Evolutionary conservation across 2,329 filamentous ascomycete species (phyloP), one percentile per base, ranked within the genome.

Genomic region (Colletotrichum gloeosporioides): DNA sequence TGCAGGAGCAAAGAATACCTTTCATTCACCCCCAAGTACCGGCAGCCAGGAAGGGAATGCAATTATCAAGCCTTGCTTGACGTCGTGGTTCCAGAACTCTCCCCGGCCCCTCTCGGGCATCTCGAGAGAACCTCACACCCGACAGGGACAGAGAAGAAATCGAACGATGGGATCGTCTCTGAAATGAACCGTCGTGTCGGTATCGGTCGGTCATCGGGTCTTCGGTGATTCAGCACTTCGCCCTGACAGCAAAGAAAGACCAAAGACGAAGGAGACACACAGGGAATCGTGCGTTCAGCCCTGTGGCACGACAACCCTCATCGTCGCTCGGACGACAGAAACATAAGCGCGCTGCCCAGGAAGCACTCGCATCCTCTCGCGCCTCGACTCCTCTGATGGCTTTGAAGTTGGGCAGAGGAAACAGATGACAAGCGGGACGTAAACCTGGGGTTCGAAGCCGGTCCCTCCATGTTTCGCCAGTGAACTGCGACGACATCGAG

Each of bases 401-500:
- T 57, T 22, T 73, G 73, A 73, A 57, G 27, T 70, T 49, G 57
- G 39, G 29, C 18, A 34, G 32, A 73, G 72, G 25, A 64, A 75
- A 64, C 49, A 53, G 34, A 27, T 75, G 68, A 71, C 72, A 75
- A 13, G 22, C 34, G 18, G 66, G 70, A 70, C n/a, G n/a, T 53
- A 68, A 65, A 67, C 44, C 39, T 36, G 36, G 31, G 25, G 8
- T 68, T 27, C 8, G 25, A 53, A 4, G 27, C 64, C 34, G 32
- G 49, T 16, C n/a, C n/a, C 36, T 16, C 4, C 57, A 7, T 13
- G 18, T 7, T 63, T n/a, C 59, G 10, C 31, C 27, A n/a, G 5
- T 18, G 18, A 32, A 63, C 59, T 8, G 16, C 59, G 13, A 53
- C 22, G 27, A 29, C 4, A 18, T 32, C 25, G 18, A 13, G 3